Evolutionary conservation across 2,329 filamentous ascomycete genomes (phyloP).

Genomic region (Pyrenochaeta sp.): DNA sequence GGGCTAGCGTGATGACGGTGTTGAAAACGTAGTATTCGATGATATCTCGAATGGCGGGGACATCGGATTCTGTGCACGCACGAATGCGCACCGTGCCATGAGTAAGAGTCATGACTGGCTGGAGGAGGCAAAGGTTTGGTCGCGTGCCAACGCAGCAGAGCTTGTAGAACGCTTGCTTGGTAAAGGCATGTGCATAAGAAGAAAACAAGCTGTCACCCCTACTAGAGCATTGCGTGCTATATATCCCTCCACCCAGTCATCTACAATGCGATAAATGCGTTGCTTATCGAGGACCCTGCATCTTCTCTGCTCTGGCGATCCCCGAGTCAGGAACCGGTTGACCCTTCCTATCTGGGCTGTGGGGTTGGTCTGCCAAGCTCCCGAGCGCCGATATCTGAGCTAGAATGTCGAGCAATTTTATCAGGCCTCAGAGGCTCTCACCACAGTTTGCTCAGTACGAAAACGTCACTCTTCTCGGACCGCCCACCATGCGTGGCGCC

Average conservation of each 20-base stretch:
- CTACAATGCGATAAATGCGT: neutral
- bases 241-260: neutral
- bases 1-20: slow-evolving; percentile 48
- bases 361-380: slow-evolving; percentile 8
- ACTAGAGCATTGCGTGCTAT: neutral
- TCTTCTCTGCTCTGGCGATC: neutral
- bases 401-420: slow-evolving; percentile 37
- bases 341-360: slow-evolving; percentile 5
- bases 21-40: slow-evolving; percentile 51
- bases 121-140: slow-evolving; percentile 25
- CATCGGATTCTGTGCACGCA: slow-evolving; percentile 42
- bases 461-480: slow-evolving; percentile 42
- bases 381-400: slow-evolving; percentile 15
- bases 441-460: slow-evolving; percentile 36
- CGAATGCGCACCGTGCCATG: slow-evolving; percentile 50
- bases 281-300: slow-evolving; percentile 2
- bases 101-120: slow-evolving; percentile 38
- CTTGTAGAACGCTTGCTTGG: slow-evolving; percentile 28
- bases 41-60: slow-evolving; percentile 47
- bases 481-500: slow-evolving; percentile 67
- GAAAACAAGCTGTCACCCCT: neutral
- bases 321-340: slow-evolving; percentile 11
- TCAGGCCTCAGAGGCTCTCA: slow-evolving; percentile 24
- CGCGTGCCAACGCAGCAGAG: slow-evolving; percentile 42
- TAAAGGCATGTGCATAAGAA: slow-evolving; percentile 18